These are phyloP conservation scores for Mortierella hygrophila DNA, from an alignment of 192 early-diverging fungal genomes.

Conservation along the genomic window DNA sequence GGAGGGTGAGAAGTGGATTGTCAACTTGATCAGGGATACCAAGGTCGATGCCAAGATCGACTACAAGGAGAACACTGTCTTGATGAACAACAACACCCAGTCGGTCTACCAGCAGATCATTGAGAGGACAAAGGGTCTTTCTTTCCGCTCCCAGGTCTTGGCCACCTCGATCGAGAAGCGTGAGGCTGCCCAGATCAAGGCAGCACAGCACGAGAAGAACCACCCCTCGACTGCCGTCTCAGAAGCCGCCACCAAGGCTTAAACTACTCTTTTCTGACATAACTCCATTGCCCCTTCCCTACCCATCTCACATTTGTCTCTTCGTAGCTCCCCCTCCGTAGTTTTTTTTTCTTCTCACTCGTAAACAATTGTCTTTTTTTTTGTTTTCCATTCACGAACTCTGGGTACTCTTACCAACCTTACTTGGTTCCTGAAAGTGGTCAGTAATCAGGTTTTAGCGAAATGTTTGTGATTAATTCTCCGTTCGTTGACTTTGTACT, in stretches of 20 bases:
- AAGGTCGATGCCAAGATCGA: slow-evolving; percentile 98
- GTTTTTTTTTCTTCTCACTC: not conserved
- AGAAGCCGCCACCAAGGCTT: not conserved
- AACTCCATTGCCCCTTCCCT: not conserved
- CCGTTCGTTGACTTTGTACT: too few species aligned
- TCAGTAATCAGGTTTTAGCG: not conserved
- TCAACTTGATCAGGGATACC: slow-evolving; percentile 95
- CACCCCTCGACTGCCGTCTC: slow-evolving; percentile 29
- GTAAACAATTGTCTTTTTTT: slow-evolving; percentile 2
- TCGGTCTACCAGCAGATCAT: slow-evolving; percentile 97
- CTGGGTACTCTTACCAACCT: not conserved
- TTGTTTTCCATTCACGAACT: not conserved
- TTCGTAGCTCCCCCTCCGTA: not conserved
- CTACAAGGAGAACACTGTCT: slow-evolving; percentile 92
- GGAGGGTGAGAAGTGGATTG: slow-evolving; percentile 98
- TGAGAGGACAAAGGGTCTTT: slow-evolving; percentile 91
- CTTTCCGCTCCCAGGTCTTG: slow-evolving; percentile 92
- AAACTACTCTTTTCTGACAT: not conserved
- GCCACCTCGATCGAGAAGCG: slow-evolving; percentile 93
- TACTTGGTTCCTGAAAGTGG: not conserved
- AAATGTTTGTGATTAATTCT: not conserved
- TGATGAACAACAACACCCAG: slow-evolving; percentile 90
- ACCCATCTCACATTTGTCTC: not conserved
- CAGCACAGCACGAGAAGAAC: slow-evolving; percentile 55
- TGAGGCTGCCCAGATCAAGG: slow-evolving; percentile 61